phyloP scores from a whole-genome alignment of 2,329 filamentous ascomycete genomes.

The Didymella exigua region DNA sequence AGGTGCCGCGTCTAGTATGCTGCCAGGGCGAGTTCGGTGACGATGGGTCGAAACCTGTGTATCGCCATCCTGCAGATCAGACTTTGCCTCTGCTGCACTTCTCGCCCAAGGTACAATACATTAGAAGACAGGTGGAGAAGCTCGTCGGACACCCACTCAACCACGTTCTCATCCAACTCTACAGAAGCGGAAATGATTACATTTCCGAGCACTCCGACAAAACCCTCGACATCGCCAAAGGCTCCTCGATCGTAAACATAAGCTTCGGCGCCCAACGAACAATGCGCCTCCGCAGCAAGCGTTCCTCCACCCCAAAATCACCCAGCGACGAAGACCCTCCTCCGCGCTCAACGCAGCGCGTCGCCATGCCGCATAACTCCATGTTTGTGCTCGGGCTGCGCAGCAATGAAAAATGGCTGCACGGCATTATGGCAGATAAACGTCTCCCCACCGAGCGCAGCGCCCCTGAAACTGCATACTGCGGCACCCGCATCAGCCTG shows the following conservation, averaged over 20 bases:
- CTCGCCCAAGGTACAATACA: conserved; percentile 70
- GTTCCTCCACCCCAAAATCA: conserved; percentile 41
- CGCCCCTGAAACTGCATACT: conserved; percentile 71
- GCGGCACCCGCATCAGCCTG: conserved; percentile 82
- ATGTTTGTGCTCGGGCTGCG: conserved; percentile 79
- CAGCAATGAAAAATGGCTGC: conserved; percentile 87
- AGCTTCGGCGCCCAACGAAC: conserved; percentile 90
- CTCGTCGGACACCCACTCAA: conserved; percentile 81
- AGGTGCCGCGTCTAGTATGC: conserved; percentile 88
- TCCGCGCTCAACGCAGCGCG: conserved; percentile 63
- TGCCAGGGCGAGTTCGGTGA: conserved; percentile 76
- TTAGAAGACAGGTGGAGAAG: conserved; percentile 72
- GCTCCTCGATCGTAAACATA: conserved; percentile 87
- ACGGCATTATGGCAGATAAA: conserved; percentile 90
- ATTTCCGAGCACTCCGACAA: conserved; percentile 98
- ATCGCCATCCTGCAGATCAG: conserved; percentile 91
- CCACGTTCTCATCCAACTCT: conserved; percentile 90
- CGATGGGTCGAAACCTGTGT: conserved; percentile 83
- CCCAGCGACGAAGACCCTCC: conserved; percentile 47
- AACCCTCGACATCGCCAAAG: conserved; percentile 83
- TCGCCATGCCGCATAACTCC: conserved; percentile 84
- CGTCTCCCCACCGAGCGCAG: conserved; percentile 71
- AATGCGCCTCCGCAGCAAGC: conserved; percentile 88
- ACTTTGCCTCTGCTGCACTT: conserved; percentile 79
- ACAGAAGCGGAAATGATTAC: conserved; percentile 85